Base-by-base conservation (phyloP, 768 basidiomycete species). In the Zangia roseola region DNA sequence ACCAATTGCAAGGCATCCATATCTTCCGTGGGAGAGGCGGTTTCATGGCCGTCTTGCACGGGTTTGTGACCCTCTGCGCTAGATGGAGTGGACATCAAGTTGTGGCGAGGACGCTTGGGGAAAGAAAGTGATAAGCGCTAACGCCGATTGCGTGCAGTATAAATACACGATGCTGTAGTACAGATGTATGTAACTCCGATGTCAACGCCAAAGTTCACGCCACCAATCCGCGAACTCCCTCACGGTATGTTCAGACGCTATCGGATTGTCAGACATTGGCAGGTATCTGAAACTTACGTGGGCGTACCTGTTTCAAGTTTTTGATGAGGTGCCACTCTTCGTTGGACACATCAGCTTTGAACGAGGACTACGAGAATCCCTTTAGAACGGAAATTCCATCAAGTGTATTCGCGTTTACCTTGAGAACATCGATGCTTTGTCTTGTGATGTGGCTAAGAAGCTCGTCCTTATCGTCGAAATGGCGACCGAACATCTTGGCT, bases 401-500 rank as follows among this genome's bases (percentile, higher is more conserved):
- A 31, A 30, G 26, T 47, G 16, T 19, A 35, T 41, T 7, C 47
- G 16, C 31, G 31, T 59, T 31, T 60, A 89, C 85, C 88, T 97
- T 98, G 38, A 98, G 77, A 9, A 94, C 90, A 68, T 98, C 97
- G 55, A 99, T 97, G 58, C 91, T 94, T 68, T 86, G 84, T 40
- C 95, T 82, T 28, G 91, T 88, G 64, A 99, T 87, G 52, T 88
- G 87, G 45, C 92, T 94, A 44, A 94, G 76, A 33, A 97, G 67
- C 59, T 97, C 97, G 65, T 98, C 94, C 71, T 95, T 91, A 39
- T 97, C 94, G 60, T 90, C 88, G 62, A 94, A 97, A 71, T 97
- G 95, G 57, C 94, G 83, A 6, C 94, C 94, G 63, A 89, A 97
- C 84, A 93, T 87, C 71, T 94, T 95, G 24, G 93, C 84, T 21